These are phyloP conservation scores for Rhodotorula paludigena DNA, from an alignment of 768 basidiomycete species.

Conservation along the genomic window DNA sequence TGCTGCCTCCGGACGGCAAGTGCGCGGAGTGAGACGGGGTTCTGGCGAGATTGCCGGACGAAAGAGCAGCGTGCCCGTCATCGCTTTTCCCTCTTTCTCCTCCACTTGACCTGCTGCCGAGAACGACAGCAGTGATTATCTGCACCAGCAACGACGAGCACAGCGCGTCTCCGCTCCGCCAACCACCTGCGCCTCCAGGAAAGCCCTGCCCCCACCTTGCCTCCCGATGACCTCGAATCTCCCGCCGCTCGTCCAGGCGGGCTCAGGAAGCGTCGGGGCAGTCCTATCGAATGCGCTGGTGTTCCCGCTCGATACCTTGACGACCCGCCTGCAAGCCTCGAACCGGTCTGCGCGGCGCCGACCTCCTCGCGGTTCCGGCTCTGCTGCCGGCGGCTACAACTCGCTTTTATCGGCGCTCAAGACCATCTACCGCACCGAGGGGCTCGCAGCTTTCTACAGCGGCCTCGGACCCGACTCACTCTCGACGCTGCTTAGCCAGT, in stretches of 20 bases:
- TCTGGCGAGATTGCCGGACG: too few relatives aligned
- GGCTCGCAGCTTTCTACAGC: constrained; percentile 54
- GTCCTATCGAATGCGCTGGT: constrained; percentile 56
- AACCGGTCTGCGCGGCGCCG: neutral
- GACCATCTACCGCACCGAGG: constrained; percentile 51
- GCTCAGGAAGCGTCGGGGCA: constrained; percentile 58
- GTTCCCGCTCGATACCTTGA: constrained; percentile 52
- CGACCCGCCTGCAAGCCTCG: constrained; percentile 19
- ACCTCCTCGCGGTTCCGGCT: neutral
- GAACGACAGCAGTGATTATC: too few relatives aligned
- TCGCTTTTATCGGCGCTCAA: constrained; percentile 46
- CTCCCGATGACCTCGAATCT: constrained; percentile 58
- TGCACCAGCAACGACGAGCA: too few relatives aligned
- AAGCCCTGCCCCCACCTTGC: too few relatives aligned
- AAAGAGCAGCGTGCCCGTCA: too few relatives aligned
- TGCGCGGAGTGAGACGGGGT: too few relatives aligned
- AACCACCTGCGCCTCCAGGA: too few relatives aligned
- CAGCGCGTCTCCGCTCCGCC: too few relatives aligned
- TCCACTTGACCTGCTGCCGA: too few relatives aligned
- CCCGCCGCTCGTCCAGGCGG: constrained; percentile 59
- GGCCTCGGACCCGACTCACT: constrained; percentile 56
- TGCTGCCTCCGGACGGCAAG: too few relatives aligned
- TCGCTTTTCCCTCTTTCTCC: too few relatives aligned
- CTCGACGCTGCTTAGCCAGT: constrained; percentile 57
- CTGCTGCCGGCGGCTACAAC: neutral